A percentile compares a stretch with the other conserved stretches of the same genome.
phyloP scores from a whole-genome alignment of 1,284 basidiomycete genomes.

The Naganishia cerealis region DNA sequence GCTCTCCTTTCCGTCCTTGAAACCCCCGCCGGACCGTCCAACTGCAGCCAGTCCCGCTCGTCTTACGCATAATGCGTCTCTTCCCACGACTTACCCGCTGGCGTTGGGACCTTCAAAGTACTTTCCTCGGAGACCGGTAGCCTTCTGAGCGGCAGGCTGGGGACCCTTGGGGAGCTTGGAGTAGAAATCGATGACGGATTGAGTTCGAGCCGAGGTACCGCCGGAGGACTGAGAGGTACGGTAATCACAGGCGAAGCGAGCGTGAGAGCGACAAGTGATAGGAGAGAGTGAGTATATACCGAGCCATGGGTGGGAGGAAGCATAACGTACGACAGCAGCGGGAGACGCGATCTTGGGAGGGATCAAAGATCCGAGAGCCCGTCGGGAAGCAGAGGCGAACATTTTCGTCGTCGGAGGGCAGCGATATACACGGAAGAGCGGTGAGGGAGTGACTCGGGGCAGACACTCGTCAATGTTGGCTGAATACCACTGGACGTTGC shows the following conservation, averaged over 20 bases:
- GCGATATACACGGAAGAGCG: constrained; percentile 2
- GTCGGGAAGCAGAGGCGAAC: constrained; percentile 78
- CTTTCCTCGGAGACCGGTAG: constrained; percentile 70
- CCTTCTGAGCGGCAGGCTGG: constrained; percentile 62
- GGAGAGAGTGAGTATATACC: neutral
- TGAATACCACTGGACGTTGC: neutral
- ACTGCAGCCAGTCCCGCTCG: neutral
- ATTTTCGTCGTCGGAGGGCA: constrained; percentile 54
- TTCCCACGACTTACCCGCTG: constrained; percentile 58
- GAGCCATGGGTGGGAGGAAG: constrained; percentile 10
- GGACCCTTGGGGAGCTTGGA: constrained; percentile 76
- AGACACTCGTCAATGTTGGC: neutral
- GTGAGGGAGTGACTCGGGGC: constrained; percentile 1
- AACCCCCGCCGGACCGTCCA: neutral
- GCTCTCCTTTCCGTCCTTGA: neutral
- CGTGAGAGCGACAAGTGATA: neutral
- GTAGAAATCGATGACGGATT: constrained; percentile 87
- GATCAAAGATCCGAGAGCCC: constrained; percentile 75
- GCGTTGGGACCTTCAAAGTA: constrained; percentile 86
- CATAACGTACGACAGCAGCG: constrained; percentile 68
- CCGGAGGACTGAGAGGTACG: constrained; percentile 64
- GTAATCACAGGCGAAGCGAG: neutral
- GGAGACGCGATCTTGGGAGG: constrained; percentile 95
- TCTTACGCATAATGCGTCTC: neutral
- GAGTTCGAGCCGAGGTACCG: constrained; percentile 70